Evolutionary conservation across 257 asterid genomes (phyloP).

Genomic region (Marsdenia floribunda): DNA sequence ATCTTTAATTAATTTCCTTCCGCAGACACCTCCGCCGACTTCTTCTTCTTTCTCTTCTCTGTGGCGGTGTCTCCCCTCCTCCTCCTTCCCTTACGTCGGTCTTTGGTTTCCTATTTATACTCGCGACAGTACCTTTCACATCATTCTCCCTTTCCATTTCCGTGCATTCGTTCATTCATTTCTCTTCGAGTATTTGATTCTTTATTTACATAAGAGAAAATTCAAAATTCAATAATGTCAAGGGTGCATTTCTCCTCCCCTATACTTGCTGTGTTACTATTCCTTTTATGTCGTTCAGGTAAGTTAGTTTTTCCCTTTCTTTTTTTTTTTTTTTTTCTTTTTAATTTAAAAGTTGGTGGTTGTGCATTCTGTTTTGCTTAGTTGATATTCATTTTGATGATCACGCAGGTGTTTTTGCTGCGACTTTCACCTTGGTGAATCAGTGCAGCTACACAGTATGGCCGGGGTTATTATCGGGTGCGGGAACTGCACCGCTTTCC

Average conservation of each 20-base stretch:
- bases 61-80: slow-evolving; percentile 21
- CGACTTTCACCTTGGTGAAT: slow-evolving; percentile 59
- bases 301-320: not conserved
- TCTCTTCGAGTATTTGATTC: not conserved
- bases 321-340: not conserved
- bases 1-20: not conserved
- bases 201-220: too few relatives aligned
- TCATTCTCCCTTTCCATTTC: not conserved
- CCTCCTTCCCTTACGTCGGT: slow-evolving; percentile 1
- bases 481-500: slow-evolving; percentile 47
- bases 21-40: slow-evolving; percentile 20
- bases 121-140: not conserved
- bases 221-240: slow-evolving; percentile 16
- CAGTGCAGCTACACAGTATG: slow-evolving; percentile 61
- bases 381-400: not conserved
- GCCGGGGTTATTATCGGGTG: slow-evolving; percentile 66
- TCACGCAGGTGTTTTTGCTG: slow-evolving; percentile 31
- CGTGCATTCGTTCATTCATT: not conserved
- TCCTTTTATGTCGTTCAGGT: slow-evolving; percentile 31
- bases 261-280: not conserved
- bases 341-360: not conserved
- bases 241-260: not conserved
- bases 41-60: slow-evolving; percentile 1
- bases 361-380: not conserved
- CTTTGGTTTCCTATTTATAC: not conserved